A percentile compares a stretch with the other conserved stretches of the same genome.
Evolutionary conservation across 2,329 filamentous ascomycete species (phyloP).

Genomic region (Phymatotrichopsis omnivora): DNA sequence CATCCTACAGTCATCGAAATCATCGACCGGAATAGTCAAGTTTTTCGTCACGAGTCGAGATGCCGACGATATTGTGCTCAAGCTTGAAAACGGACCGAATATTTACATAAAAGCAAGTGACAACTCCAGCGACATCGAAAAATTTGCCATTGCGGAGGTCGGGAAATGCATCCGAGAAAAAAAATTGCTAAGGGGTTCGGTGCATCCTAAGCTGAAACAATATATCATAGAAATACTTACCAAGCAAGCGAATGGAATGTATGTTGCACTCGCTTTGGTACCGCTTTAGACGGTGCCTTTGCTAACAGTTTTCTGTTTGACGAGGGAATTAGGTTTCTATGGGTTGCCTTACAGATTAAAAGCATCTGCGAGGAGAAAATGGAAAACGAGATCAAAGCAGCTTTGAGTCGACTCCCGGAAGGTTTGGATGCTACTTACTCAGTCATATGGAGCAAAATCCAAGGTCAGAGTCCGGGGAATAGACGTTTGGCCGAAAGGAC

Average conservation of each 20-base stretch:
- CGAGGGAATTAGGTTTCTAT: constrained; percentile 4
- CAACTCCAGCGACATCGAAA: constrained; percentile 10
- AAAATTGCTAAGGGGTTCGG: constrained; percentile 2
- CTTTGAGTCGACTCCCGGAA: neutral
- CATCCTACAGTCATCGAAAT: constrained; percentile 2
- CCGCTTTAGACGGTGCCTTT: too few species aligned
- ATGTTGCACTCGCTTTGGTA: neutral
- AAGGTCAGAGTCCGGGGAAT: neutral
- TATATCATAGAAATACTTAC: constrained; percentile 6
- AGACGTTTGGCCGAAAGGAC: neutral
- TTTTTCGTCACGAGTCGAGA: constrained; percentile 18
- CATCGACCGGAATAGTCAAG: constrained; percentile 9
- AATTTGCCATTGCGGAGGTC: constrained; percentile 6
- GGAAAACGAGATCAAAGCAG: neutral
- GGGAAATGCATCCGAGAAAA: constrained; percentile 4
- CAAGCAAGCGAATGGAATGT: constrained; percentile 12
- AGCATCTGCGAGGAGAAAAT: constrained; percentile 4
- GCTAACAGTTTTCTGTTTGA: neutral
- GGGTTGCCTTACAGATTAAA: constrained; percentile 7
- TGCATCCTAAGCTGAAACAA: neutral
- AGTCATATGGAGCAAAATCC: neutral
- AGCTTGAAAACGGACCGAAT: constrained; percentile 7
- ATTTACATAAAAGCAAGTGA: constrained; percentile 13
- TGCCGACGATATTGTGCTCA: constrained; percentile 11
- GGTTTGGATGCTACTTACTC: constrained; percentile 1